Conservation (phyloP, 73 alveolate genomes). For the Paramecium sexaurelia region DNA sequence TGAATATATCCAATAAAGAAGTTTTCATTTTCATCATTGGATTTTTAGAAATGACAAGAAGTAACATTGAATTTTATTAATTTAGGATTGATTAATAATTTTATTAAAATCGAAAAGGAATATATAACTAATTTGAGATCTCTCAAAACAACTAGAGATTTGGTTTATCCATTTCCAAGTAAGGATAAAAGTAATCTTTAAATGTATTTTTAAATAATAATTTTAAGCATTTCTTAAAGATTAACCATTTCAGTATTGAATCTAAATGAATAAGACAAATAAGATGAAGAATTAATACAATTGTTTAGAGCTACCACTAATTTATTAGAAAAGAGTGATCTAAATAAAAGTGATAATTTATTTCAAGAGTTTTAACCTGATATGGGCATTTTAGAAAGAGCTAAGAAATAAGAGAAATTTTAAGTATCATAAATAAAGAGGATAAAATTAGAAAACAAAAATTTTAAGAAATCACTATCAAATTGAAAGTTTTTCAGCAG, state of each 20-base stretch:
- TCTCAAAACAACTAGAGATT: conserved; percentile 19
- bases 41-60: conserved; percentile 51
- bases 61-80: not conserved
- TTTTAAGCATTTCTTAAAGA: not conserved
- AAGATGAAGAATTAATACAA: not conserved
- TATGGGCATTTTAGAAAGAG: not conserved
- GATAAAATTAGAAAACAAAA: not conserved
- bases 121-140: conserved; percentile 40
- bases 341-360: not conserved
- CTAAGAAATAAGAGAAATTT: conserved; percentile 43
- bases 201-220: not conserved
- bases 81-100: conserved; percentile 48
- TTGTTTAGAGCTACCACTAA: not conserved
- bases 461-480: not conserved
- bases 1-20: conserved; percentile 16
- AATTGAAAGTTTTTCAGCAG: not conserved
- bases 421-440: not conserved
- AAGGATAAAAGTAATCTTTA: not conserved
- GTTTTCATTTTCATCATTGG: conserved; percentile 12
- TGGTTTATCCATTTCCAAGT: not conserved
- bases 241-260: not conserved
- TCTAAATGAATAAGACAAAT: not conserved
- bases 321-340: not conserved
- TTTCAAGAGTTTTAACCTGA: not conserved
- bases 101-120: conserved; percentile 49